Conservation (phyloP, 1,139 yeast genomes). For the Geotrichum candidum region DNA sequence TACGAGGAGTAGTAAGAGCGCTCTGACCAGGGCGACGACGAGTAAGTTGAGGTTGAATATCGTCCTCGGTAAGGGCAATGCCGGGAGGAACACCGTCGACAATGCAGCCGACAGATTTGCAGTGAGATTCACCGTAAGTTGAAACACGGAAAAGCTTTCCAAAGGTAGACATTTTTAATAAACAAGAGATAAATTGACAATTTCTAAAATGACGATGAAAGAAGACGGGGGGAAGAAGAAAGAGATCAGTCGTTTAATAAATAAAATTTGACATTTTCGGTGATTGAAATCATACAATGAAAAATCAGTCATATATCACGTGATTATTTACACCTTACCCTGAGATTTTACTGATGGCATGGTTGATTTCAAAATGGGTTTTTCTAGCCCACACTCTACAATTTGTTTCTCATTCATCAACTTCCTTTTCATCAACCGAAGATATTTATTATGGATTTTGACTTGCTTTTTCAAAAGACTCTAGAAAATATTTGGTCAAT, state of each 20-base stretch:
- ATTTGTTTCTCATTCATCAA: not conserved
- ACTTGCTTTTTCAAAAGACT: not conserved
- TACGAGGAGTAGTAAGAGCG: constrained; percentile 84
- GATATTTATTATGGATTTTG: constrained; percentile 5
- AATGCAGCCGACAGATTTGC: constrained; percentile 97
- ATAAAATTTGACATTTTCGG: not conserved
- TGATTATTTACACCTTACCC: constrained; percentile 1
- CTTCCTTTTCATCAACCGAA: not conserved
- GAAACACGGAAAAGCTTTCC: constrained; percentile 67
- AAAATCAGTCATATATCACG: constrained; percentile 8
- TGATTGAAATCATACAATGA: not conserved
- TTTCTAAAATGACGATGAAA: not conserved
- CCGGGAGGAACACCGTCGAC: constrained; percentile 99
- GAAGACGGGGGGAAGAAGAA: not conserved
- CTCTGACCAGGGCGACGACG: constrained; percentile 98
- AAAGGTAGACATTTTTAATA: constrained; percentile 51
- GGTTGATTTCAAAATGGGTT: not conserved
- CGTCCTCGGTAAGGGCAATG: constrained; percentile 72
- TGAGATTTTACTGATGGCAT: not conserved
- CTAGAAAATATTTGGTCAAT: constrained; percentile 5
- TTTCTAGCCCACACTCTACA: not conserved
- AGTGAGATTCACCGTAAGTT: constrained; percentile 97
- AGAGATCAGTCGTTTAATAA: not conserved
- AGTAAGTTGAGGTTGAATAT: constrained; percentile 90
- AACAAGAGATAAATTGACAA: not conserved